Evolutionary conservation across 495 filamentous ascomycete genomes (phyloP).

Genomic region (Aspergillus panamensis): DNA sequence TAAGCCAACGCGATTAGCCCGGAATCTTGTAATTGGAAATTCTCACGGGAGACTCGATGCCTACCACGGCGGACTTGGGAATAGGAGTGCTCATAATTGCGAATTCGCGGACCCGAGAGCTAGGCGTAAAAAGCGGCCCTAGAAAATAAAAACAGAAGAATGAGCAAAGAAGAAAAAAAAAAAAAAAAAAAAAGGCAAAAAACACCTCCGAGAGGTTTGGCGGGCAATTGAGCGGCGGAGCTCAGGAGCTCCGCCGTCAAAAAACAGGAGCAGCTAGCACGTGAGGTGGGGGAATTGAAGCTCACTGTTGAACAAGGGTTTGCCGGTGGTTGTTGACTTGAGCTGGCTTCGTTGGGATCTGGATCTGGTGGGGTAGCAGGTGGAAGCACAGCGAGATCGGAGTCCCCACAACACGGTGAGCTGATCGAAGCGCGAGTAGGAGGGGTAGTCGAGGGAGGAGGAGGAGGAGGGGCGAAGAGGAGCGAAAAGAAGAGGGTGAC

Average conservation of each 20-base stretch:
- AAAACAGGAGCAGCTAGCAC: conserved; percentile 8
- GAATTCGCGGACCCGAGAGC: conserved; percentile 10
- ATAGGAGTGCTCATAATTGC: conserved; percentile 58
- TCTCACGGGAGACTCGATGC: not conserved
- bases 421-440: conserved; percentile 5
- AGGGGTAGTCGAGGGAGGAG: conserved; percentile 3
- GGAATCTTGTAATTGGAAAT: conserved; percentile 1
- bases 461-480: conserved; percentile 6
- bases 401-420: not conserved
- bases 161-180: not conserved
- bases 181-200: too few species aligned
- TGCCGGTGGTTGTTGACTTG: conserved; percentile 10
- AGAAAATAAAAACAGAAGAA: not conserved
- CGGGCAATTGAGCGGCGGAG: not conserved
- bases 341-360: conserved; percentile 5
- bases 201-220: not conserved
- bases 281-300: conserved; percentile 20
- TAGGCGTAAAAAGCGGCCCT: not conserved
- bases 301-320: conserved; percentile 14
- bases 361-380: conserved; percentile 3
- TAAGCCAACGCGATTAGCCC: conserved; percentile 19
- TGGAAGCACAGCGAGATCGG: conserved; percentile 1
- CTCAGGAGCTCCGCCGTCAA: not conserved
- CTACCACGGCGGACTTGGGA: conserved; percentile 65
- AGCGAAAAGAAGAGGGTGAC: not conserved